A percentile compares a stretch with the other conserved stretches of the same genome.
These are phyloP conservation scores for Diaporthe vexans DNA, from an alignment of 2,329 filamentous ascomycete genomes.

Conservation along the genomic window DNA sequence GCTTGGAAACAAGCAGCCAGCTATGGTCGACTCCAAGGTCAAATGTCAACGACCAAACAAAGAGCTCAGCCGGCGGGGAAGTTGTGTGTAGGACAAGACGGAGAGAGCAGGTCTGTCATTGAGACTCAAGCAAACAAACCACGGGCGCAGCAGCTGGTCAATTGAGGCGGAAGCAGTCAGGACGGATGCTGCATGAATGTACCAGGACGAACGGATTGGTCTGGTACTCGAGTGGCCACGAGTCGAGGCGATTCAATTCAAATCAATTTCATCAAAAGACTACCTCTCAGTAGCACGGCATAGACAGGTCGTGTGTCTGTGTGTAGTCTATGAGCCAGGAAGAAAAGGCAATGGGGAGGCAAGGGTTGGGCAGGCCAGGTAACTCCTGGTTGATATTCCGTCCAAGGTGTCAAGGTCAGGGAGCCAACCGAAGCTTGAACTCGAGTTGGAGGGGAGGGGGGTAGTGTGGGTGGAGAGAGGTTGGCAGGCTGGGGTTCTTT, in stretches of 20 bases:
- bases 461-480: neutral
- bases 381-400: constrained; percentile 11
- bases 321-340: neutral
- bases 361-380: constrained; percentile 15
- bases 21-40: neutral
- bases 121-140: neutral
- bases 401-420: constrained; percentile 28
- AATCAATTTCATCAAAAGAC: neutral
- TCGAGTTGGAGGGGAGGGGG: neutral
- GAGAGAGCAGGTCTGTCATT: neutral
- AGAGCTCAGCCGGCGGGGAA: constrained; percentile 18
- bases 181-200: constrained; percentile 10
- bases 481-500: constrained; percentile 5
- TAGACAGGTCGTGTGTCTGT: constrained; percentile 5
- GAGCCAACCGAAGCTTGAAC: constrained; percentile 28
- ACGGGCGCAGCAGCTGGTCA: neutral
- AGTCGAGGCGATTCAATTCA: neutral
- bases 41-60: neutral
- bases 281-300: neutral
- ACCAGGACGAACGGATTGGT: neutral
- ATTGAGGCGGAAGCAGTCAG: neutral
- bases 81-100: neutral
- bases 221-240: neutral
- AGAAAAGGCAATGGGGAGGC: neutral
- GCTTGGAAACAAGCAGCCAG: constrained; percentile 17